A percentile compares a stretch with the other conserved stretches of the same genome.
These are phyloP conservation scores for Eucalyptus sideroxylon DNA, from an alignment of 345 rosid species.

Conservation along the genomic window DNA sequence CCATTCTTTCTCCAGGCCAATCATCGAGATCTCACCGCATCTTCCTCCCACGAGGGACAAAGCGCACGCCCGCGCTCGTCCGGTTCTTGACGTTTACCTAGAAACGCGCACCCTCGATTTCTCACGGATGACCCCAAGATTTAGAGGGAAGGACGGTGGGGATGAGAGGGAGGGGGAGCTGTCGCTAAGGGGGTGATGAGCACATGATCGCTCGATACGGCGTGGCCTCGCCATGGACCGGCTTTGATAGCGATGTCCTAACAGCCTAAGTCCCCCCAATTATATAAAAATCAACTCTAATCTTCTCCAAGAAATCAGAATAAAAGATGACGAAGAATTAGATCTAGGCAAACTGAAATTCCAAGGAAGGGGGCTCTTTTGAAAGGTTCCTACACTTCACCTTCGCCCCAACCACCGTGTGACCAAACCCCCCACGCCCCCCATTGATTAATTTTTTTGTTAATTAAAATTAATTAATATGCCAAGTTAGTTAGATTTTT, in stretches of 20 bases:
- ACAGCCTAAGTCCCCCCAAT: background rate
- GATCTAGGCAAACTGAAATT: background rate
- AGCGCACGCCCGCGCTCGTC: background rate
- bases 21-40: background rate
- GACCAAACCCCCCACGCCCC: background rate
- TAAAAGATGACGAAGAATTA: no score
- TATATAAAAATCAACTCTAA: background rate
- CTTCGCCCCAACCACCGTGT: background rate
- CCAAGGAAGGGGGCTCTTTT: background rate
- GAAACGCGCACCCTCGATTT: background rate
- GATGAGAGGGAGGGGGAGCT: background rate
- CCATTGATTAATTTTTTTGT: background rate
- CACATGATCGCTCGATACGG: background rate
- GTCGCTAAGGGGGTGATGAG: background rate
- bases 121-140: background rate
- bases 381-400: background rate
- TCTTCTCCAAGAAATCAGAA: background rate
- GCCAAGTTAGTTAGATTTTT: background rate
- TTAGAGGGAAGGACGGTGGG: background rate
- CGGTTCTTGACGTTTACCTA: background rate
- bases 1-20: background rate
- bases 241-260: constrained; percentile 5
- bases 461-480: background rate
- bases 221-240: background rate
- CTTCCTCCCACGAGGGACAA: background rate